A percentile compares a stretch with the other conserved stretches of the same genome.
These are phyloP conservation scores for Phytopythium sindhum DNA, from an alignment of 352 stramenopile genomes.

Conservation along the genomic window DNA sequence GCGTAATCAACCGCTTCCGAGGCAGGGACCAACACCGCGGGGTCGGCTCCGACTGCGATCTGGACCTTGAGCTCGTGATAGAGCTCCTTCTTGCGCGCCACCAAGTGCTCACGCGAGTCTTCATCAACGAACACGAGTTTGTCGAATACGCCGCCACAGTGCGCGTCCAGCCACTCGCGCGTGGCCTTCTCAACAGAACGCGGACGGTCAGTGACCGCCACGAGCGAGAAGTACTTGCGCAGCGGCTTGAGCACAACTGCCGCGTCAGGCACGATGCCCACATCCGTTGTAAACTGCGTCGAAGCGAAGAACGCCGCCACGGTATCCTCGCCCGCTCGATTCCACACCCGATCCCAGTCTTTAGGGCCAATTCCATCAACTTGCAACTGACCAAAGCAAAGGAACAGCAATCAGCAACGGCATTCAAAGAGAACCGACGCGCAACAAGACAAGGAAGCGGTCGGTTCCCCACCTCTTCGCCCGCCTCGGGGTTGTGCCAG, in stretches of 20 bases:
- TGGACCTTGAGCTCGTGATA: slow-evolving; percentile 66
- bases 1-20: slow-evolving; percentile 25
- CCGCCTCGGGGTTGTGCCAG: slow-evolving; percentile 52
- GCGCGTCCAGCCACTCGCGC: slow-evolving; percentile 64
- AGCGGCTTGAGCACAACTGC: slow-evolving; percentile 47
- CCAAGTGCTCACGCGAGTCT: slow-evolving; percentile 25
- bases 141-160: slow-evolving; percentile 67
- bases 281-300: slow-evolving; percentile 31
- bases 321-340: slow-evolving; percentile 18
- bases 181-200: slow-evolving; percentile 61
- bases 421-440: too few species aligned
- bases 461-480: slow-evolving; percentile 23
- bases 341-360: slow-evolving; percentile 35
- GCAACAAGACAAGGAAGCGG: slow-evolving; percentile 10
- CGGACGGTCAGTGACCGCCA: slow-evolving; percentile 58
- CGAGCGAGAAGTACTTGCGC: slow-evolving; percentile 57
- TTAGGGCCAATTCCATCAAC: slow-evolving; percentile 13
- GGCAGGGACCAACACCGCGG: slow-evolving; percentile 18
- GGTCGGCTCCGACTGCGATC: slow-evolving; percentile 45
- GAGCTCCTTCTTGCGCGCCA: slow-evolving; percentile 55
- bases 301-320: slow-evolving; percentile 51
- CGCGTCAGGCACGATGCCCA: slow-evolving; percentile 28
- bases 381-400: slow-evolving; percentile 19
- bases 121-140: slow-evolving; percentile 71
- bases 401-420: background rate